phyloP scores from a whole-genome alignment of 2,329 filamentous ascomycete species.

The Orbilia ellipsospora region DNA sequence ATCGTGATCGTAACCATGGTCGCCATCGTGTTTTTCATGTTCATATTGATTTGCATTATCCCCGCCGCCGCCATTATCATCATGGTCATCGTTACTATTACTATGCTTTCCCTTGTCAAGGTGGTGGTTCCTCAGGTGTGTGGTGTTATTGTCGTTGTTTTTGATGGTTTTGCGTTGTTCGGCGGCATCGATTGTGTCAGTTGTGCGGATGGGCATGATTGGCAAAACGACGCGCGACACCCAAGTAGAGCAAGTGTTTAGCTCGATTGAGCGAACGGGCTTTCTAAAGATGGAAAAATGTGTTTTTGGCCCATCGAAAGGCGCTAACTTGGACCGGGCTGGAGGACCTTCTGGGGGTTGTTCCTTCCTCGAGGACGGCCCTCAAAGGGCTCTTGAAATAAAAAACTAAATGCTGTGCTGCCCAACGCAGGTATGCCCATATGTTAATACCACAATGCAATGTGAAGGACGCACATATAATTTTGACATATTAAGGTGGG shows the following conservation, averaged over 20 bases:
- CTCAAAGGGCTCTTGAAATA: neutral
- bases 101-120: no score
- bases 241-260: neutral
- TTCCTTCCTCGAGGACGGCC: conserved; percentile 16
- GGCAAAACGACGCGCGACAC: neutral
- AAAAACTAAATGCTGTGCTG: no score
- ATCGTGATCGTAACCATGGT: conserved; percentile 18
- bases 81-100: neutral
- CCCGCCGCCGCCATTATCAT: neutral
- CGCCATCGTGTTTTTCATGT: neutral
- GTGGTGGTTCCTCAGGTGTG: no score
- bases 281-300: no score
- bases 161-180: neutral
- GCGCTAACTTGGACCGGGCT: conserved; percentile 8
- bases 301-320: neutral
- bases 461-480: neutral
- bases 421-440: no score
- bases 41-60: neutral
- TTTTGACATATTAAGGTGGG: neutral
- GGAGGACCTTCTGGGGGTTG: conserved; percentile 29
- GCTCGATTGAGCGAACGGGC: neutral
- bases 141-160: no score
- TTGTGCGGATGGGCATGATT: conserved; percentile 5
- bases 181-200: neutral
- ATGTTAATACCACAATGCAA: no score